These are phyloP conservation scores for Multifurca ochricompacta DNA, from an alignment of 768 basidiomycete species.

Conservation along the genomic window DNA sequence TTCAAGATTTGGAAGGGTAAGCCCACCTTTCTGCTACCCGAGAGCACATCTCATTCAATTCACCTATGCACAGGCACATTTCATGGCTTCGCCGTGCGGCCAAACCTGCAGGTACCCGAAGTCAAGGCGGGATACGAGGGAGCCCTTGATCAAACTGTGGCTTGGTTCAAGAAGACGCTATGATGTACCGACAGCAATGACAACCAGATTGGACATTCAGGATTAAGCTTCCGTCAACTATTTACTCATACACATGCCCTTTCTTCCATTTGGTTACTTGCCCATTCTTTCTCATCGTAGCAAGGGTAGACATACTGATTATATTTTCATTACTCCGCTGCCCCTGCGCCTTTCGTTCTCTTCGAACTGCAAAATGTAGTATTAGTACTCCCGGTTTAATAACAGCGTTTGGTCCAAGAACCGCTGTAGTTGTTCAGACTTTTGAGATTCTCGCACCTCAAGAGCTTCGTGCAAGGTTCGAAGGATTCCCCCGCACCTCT, in stretches of 20 bases:
- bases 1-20: constrained; percentile 33
- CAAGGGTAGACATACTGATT: not conserved
- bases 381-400: too few relatives aligned
- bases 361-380: too few relatives aligned
- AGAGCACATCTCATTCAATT: constrained; percentile 4
- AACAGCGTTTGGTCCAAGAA: too few relatives aligned
- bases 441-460: not conserved
- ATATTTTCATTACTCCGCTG: not conserved
- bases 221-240: not conserved
- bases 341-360: too few relatives aligned
- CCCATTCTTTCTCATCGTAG: too few relatives aligned
- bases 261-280: not conserved
- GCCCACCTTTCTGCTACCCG: not conserved
- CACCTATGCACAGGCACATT: constrained; percentile 31
- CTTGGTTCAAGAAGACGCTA: constrained; percentile 38
- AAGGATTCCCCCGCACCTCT: not conserved
- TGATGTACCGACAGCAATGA: not conserved
- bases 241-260: not conserved
- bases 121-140: constrained; percentile 39
- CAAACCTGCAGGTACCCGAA: constrained; percentile 35
- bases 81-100: constrained; percentile 44
- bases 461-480: constrained; percentile 2
- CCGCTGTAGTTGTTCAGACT: constrained; percentile 1
- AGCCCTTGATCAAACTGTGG: constrained; percentile 34
- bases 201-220: not conserved